Percentiles rank a stretch among this genome's conserved stretches.
Conservation (phyloP, 1,284 basidiomycete genomes). For the Cryptococcus sp. region DNA sequence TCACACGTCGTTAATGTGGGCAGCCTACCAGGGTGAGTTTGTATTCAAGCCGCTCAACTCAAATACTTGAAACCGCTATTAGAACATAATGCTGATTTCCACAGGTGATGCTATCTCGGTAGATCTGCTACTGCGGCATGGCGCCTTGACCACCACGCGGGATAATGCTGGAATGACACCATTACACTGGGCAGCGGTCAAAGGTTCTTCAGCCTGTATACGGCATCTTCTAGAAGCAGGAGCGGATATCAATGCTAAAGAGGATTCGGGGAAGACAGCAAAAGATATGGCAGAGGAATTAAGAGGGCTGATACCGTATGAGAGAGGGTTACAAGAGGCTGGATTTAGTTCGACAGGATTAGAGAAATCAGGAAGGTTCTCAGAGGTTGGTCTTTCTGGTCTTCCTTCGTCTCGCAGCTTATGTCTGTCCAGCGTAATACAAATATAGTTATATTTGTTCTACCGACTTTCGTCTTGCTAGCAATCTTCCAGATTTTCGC, state of each 20-base stretch:
- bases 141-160: slow-evolving; percentile 67
- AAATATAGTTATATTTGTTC: slow-evolving; percentile 69
- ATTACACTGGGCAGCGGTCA: slow-evolving; percentile 98
- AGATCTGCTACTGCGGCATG: slow-evolving; percentile 81
- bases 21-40: slow-evolving; percentile 72
- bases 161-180: slow-evolving; percentile 85
- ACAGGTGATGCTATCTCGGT: slow-evolving; percentile 88
- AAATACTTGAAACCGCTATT: background rate
- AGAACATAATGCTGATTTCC: background rate
- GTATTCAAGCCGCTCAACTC: background rate
- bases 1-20: slow-evolving; percentile 98
- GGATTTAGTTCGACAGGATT: slow-evolving; percentile 51
- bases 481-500: slow-evolving; percentile 77
- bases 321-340: slow-evolving; percentile 81
- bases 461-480: slow-evolving; percentile 74
- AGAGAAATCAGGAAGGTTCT: slow-evolving; percentile 66
- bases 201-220: slow-evolving; percentile 82
- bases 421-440: slow-evolving; percentile 61
- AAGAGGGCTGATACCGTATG: slow-evolving; percentile 82
- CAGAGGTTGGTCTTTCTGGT: slow-evolving; percentile 56
- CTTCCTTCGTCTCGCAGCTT: background rate
- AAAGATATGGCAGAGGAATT: slow-evolving; percentile 92
- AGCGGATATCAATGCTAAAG: slow-evolving; percentile 73
- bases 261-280: slow-evolving; percentile 80
- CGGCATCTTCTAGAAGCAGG: slow-evolving; percentile 78